Evolutionary conservation across 106 monocot species (phyloP), one percentile per base, ranked within the genome.

Genomic region (Phalaenopsis equestris): DNA sequence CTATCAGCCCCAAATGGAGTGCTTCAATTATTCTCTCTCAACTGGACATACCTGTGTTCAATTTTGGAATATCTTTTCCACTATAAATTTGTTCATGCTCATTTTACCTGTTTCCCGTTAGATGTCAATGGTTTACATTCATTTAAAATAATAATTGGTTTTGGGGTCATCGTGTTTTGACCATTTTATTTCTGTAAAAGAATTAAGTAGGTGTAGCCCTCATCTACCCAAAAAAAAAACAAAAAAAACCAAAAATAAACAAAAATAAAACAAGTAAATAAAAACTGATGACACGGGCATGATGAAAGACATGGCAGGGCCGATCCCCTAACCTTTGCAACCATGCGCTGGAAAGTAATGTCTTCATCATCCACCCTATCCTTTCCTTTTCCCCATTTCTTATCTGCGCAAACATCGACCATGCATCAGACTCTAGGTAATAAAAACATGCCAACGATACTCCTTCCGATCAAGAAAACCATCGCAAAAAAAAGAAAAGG

Each of bases 321-420:
- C 57, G 79, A 83, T 83, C 45, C 78, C 72, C 83, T 83, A 83
- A 83, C 83, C 83, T 83, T 83, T 78, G 83, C 78, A 78, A 83
- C 83, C 83, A 79, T 83, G 18, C 83, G 78, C 78, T 83, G 83
- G 52, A 83, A 79, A 78, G 83, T 79, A 9, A 79, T 83, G 67
- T 83, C 83, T 58, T 83, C 83, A 37, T 83, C 83, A n/a, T 83
- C 83, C 48, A 83, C 78, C 79, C 73, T 83, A 58, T 79, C 79
- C 79, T 79, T 83, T 42, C 78, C 83, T 21, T 83, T 83, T 16
- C 83, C 83, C 83, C 52, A 74, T 74, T 79, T 83, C 57, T 83
- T 83, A 78, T 83, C 83, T 83, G 78, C 43, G 16, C 67, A 83
- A 41, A 72, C 2, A 70, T 56, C 42, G 12, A 73, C 3, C 68